Base-by-base conservation (phyloP, 805 yeast species). In the Candida nitratophila region DNA sequence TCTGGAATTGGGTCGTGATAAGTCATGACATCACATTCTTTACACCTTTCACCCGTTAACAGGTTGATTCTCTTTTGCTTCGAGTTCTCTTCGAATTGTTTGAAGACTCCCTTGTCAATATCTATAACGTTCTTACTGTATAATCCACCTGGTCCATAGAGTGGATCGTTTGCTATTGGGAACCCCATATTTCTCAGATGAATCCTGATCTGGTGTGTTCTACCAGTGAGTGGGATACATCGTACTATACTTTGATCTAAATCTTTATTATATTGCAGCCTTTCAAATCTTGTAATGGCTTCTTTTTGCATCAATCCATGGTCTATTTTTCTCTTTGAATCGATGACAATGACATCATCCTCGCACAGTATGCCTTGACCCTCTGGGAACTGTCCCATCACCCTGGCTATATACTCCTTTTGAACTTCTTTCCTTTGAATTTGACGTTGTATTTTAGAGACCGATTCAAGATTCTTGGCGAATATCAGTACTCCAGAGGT, bases 131-230 rank as follows among this genome's bases (percentile, higher is more conserved):
- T 11, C 12, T 38, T 11, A 2, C 5, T 15, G n/a, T 39, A 43
- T 3, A 45, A 14, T 10, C 44, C 40, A 12, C 16, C 15, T 9
- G 37, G 35, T 3, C 59, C 50, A 42, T 65, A 66, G 14, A 65
- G 41, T 8, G 66, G 64, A 48, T 66, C 71, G 39, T 66, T 66
- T 7, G 47, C 53, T 3, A 66, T 66, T 2, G 69, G 67, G 47
- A 48, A 54, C 0, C 72, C 71, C 47, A 76, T 40, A 48, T 74
- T 70, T 20, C 79, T 55, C 12, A 77, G 56, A 54, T 77, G 83
- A 5, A 77, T 74, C 12, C 83, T 60, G 22, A 77, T 76, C 54
- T 77, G 83, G 56, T 77, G 83, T 56, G 74, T 74, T 47, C 73
- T 63, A 0, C 83, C 83, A 1, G 80, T 73, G 7, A 70, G 46